A percentile compares a stretch with the other conserved stretches of the same genome.
These are phyloP conservation scores for Gymnopus androsaceus DNA, from an alignment of 1,284 basidiomycete species.

Conservation along the genomic window DNA sequence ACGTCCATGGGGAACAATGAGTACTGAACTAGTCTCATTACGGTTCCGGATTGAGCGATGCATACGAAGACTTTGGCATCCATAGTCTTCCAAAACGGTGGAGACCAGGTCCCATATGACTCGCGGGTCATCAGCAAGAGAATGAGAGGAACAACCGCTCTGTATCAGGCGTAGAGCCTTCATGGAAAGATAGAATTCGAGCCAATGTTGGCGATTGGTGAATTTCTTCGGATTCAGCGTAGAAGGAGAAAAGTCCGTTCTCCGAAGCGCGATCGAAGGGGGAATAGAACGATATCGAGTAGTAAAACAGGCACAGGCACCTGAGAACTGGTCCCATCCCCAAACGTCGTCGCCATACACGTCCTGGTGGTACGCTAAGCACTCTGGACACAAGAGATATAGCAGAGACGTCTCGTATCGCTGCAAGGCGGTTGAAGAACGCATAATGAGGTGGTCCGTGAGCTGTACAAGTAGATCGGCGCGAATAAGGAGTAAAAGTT, in stretches of 20 bases:
- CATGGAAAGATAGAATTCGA: constrained; percentile 38
- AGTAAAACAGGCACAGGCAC: constrained; percentile 39
- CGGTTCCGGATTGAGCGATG: not conserved
- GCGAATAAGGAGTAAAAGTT: constrained; percentile 50
- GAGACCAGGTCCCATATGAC: constrained; percentile 40
- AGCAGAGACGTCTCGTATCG: constrained; percentile 43
- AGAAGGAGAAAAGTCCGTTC: constrained; percentile 6
- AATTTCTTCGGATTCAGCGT: constrained; percentile 34
- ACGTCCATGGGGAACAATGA: constrained; percentile 6
- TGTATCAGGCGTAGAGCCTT: constrained; percentile 20
- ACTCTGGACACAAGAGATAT: constrained; percentile 45
- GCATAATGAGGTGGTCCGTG: constrained; percentile 34
- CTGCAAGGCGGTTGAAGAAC: constrained; percentile 38
- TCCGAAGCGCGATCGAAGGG: not conserved
- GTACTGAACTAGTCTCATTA: not conserved
- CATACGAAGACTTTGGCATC: constrained; percentile 32
- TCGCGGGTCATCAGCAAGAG: constrained; percentile 15
- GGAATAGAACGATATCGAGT: constrained; percentile 15
- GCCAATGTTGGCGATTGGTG: constrained; percentile 37
- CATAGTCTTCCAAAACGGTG: constrained; percentile 34
- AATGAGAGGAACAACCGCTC: not conserved
- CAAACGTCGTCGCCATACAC: constrained; percentile 51
- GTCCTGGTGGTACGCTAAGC: constrained; percentile 46
- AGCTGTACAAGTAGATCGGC: constrained; percentile 38
- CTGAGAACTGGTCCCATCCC: constrained; percentile 47